phyloP scores from a whole-genome alignment of 208 protist species.

The Endotrypanum monterogeii region DNA sequence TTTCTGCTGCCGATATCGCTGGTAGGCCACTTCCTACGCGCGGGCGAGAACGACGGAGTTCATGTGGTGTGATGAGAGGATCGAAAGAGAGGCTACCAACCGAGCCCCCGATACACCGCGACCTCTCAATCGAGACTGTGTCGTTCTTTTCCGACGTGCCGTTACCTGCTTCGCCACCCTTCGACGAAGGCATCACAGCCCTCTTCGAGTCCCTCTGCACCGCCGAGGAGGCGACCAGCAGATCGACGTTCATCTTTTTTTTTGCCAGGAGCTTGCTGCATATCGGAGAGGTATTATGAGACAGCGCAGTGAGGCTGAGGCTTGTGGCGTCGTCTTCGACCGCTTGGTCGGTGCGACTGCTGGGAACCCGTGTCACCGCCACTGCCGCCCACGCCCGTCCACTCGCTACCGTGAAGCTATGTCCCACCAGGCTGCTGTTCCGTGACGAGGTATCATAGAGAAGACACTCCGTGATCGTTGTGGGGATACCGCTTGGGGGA shows the following conservation, averaged over 20 bases:
- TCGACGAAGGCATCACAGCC: neutral
- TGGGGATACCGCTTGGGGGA: slow-evolving; percentile 9
- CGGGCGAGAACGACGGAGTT: neutral
- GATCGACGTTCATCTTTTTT: neutral
- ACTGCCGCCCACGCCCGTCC: slow-evolving; percentile 18
- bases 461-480: slow-evolving; percentile 25
- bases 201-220: neutral
- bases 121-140: neutral
- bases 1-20: neutral
- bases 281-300: neutral
- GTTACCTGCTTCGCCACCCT: neutral
- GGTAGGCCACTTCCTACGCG: neutral
- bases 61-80: neutral
- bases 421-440: neutral
- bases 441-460: slow-evolving; percentile 19
- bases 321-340: neutral
- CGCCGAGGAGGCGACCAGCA: neutral
- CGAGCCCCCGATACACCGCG: neutral
- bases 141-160: neutral
- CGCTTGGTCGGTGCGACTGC: neutral
- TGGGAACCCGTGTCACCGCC: slow-evolving; percentile 8
- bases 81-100: neutral
- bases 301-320: slow-evolving; percentile 7
- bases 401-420: slow-evolving; percentile 18
- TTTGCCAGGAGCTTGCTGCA: neutral